Evolutionary conservation across 192 early-diverging fungal genomes (phyloP), one percentile per base, ranked within the genome.

Genomic region (Jimgerdemannia lactiflua): DNA sequence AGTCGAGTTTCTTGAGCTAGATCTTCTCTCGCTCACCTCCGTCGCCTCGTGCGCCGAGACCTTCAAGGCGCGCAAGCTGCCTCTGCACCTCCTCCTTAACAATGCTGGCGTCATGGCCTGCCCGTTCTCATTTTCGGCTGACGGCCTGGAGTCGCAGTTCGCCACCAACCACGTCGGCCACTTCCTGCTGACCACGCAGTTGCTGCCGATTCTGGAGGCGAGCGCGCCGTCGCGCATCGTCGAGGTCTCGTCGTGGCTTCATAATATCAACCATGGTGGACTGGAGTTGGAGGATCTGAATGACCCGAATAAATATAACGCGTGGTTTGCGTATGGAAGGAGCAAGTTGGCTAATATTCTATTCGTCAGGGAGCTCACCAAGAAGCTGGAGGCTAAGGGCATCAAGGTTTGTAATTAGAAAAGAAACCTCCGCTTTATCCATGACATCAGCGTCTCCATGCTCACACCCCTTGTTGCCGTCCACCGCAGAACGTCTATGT

Each of bases 61-160:
- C 41, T 86, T 87, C 74, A 74, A 82, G 20, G 66, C 70, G 14
- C 67, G 74, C 17, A 72, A 85, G 40, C 65, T 54, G 42, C 70
- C 67, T 9, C 73, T 91, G 3, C 80, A 91, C 71, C 79, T 86
- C 18, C 70, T 91, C 29, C 76, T 90, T n/a, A 86, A 88, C 82
- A 92, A 91, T 80, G 91, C 90, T 18, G 91, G 86, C 42, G 69
- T 81, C 14, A 89, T 89, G 89, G 81, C 82, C 17, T 77, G 76
- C 39, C 86, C 86, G 8, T 76, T 78, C 63, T 65, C 19, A n/a
- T n/a, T n/a, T n/a, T n/a, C n/a, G n/a, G n/a, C n/a, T n/a, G n/a
- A n/a, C n/a, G n/a, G n/a, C n/a, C 74, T 83, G 49, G 89, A 90
- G 76, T 77, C 78, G n/a, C 89, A 90, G 74, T 83, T 91, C 43